These are phyloP conservation scores for Citrus hindsii DNA, from an alignment of 345 rosid species.

Conservation along the genomic window DNA sequence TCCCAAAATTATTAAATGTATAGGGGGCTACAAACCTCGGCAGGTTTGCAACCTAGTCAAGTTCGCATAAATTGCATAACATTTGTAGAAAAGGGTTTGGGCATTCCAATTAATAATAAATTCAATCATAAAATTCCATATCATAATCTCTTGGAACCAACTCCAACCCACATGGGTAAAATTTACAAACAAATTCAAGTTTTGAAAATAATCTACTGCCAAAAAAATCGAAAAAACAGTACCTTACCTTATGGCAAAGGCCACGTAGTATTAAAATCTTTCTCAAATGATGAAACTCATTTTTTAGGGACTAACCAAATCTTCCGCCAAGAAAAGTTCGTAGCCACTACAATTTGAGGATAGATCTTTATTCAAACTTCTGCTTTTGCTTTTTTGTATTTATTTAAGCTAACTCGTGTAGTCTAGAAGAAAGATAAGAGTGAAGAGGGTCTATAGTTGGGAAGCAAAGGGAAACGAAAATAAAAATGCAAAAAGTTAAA, in stretches of 20 bases:
- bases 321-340: constrained; percentile 36
- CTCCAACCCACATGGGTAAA: constrained; percentile 51
- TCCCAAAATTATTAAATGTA: no score
- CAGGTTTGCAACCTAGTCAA: no score
- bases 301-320: constrained; percentile 49
- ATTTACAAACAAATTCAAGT: constrained; percentile 2
- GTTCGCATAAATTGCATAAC: no score
- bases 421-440: no score
- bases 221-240: constrained; percentile 8
- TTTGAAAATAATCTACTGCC: background rate
- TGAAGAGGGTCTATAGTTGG: no score
- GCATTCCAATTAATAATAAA: constrained; percentile 35
- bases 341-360: constrained; percentile 48
- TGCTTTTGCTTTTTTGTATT: no score
- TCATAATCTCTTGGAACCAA: constrained; percentile 55
- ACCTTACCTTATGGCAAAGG: constrained; percentile 66
- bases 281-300: constrained; percentile 55
- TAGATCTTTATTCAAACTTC: constrained; percentile 31
- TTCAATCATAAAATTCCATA: no score
- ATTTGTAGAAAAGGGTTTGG: constrained; percentile 31
- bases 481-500: no score
- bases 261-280: constrained; percentile 53
- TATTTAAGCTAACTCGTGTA: no score
- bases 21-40: no score
- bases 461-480: no score